A percentile compares a stretch with the other conserved stretches of the same genome.
These are phyloP conservation scores for Magnaporthiopsis rhizophila DNA, from an alignment of 2,329 filamentous ascomycete genomes.

Conservation along the genomic window DNA sequence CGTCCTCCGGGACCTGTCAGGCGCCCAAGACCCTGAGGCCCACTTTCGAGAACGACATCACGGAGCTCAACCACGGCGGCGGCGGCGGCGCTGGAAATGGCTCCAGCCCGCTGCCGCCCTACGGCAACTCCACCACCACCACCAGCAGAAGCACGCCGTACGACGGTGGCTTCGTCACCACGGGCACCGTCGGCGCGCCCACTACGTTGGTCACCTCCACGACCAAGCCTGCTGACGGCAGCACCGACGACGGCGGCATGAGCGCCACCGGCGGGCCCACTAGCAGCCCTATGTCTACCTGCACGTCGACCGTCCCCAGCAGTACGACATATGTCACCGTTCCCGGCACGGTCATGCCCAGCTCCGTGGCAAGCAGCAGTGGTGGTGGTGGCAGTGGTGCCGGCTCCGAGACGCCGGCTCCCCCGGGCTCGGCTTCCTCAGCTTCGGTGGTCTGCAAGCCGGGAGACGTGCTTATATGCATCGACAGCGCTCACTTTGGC, in stretches of 20 bases:
- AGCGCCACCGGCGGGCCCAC: no score
- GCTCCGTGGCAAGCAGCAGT: no score
- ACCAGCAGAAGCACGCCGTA: no score
- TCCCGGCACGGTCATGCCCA: background rate
- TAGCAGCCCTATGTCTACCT: background rate
- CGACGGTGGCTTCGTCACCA: background rate
- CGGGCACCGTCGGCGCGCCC: background rate
- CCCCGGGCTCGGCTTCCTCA: background rate
- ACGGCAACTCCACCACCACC: background rate
- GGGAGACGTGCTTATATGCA: slow-evolving; percentile 15
- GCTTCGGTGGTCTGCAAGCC: slow-evolving; percentile 12
- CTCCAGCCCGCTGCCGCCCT: background rate
- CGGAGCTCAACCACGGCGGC: background rate
- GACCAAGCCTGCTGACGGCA: background rate
- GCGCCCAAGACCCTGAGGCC: slow-evolving; percentile 12
- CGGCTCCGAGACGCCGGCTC: background rate
- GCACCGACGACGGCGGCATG: background rate
- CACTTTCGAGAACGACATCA: slow-evolving; percentile 12
- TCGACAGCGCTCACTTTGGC: slow-evolving; percentile 13
- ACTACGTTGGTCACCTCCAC: background rate
- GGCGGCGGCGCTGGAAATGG: background rate
- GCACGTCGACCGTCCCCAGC: background rate
- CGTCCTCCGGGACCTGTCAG: slow-evolving; percentile 13
- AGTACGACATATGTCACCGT: slow-evolving; percentile 1
- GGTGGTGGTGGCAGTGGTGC: background rate